Percentiles rank a stretch among this genome's conserved stretches.
Evolutionary conservation across 2,329 filamentous ascomycete species (phyloP).

Genomic region (Helotiales sp.): DNA sequence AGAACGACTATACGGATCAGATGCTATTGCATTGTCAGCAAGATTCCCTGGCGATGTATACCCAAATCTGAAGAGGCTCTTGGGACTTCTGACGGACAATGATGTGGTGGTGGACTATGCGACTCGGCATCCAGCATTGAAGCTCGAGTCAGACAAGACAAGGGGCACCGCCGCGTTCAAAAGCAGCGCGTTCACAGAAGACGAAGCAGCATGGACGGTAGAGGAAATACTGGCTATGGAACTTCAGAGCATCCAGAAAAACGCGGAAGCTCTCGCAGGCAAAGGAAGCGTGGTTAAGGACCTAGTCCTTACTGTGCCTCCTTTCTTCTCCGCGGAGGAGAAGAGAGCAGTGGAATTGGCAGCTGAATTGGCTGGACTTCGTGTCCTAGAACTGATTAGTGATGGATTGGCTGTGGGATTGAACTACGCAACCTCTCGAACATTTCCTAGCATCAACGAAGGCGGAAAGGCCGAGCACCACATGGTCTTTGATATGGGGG

Average conservation of each 20-base stretch:
- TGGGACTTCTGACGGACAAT: constrained; percentile 69
- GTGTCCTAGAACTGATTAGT: constrained; percentile 80
- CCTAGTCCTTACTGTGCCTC: constrained; percentile 83
- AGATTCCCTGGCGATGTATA: constrained; percentile 93
- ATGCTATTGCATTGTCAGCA: constrained; percentile 83
- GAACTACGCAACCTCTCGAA: constrained; percentile 90
- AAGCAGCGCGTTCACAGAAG: constrained; percentile 64
- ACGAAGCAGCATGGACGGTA: constrained; percentile 71
- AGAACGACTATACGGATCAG: constrained; percentile 87
- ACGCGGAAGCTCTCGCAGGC: constrained; percentile 81
- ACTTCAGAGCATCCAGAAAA: constrained; percentile 85
- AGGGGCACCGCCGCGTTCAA: constrained; percentile 79
- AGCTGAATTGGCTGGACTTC: constrained; percentile 83
- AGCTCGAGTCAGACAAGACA: constrained; percentile 58
- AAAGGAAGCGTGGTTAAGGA: constrained; percentile 73
- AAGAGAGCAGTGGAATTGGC: constrained; percentile 82
- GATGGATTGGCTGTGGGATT: constrained; percentile 91
- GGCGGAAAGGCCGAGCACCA: constrained; percentile 88
- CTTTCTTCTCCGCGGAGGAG: constrained; percentile 89
- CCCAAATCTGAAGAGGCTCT: constrained; percentile 85
- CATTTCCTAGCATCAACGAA: constrained; percentile 81
- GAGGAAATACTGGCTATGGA: constrained; percentile 97
- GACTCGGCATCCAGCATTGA: constrained; percentile 74
- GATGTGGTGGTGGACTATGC: constrained; percentile 69
- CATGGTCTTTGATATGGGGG: constrained; percentile 96